Conservation (phyloP, 129 eudicot species). For the Deinandra increscens region DNA sequence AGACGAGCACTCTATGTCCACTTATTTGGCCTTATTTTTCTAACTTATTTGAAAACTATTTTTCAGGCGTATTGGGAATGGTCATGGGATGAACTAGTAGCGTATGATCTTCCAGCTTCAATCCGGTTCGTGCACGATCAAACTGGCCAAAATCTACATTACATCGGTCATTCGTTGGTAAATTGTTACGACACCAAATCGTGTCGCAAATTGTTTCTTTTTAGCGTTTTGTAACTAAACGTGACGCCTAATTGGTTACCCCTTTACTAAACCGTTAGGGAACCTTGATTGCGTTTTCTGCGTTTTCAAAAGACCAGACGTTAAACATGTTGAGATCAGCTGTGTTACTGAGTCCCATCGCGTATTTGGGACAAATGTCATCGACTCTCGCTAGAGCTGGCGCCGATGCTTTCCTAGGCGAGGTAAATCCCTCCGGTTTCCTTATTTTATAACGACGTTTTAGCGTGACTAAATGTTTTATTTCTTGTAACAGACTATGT, state of each 20-base stretch:
- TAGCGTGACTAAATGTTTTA: neutral
- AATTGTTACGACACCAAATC: neutral
- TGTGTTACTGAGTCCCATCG: slow-evolving; percentile 78
- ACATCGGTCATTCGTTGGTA: slow-evolving; percentile 96
- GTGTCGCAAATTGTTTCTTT: neutral
- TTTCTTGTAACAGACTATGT: slow-evolving; percentile 40
- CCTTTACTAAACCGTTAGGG: slow-evolving; percentile 43
- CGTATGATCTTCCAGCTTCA: slow-evolving; percentile 66
- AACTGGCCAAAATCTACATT: slow-evolving; percentile 76
- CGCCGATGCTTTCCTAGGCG: slow-evolving; percentile 59
- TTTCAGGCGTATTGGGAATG: slow-evolving; percentile 86
- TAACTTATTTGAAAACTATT: no score
- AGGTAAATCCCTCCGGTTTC: slow-evolving; percentile 40
- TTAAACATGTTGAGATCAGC: slow-evolving; percentile 69
- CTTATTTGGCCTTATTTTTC: no score
- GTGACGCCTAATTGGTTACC: neutral
- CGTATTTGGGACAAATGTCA: slow-evolving; percentile 68
- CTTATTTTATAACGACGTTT: neutral
- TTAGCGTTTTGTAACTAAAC: neutral
- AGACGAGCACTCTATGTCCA: no score
- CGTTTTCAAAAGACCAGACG: slow-evolving; percentile 58
- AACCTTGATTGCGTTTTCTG: slow-evolving; percentile 77
- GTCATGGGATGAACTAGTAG: slow-evolving; percentile 95
- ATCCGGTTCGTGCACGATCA: slow-evolving; percentile 51
- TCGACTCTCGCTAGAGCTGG: slow-evolving; percentile 56